A percentile compares a stretch with the other conserved stretches of the same genome.
These are phyloP conservation scores for Cajanus cajan DNA, from an alignment of 306 rosid genomes.

Conservation along the genomic window DNA sequence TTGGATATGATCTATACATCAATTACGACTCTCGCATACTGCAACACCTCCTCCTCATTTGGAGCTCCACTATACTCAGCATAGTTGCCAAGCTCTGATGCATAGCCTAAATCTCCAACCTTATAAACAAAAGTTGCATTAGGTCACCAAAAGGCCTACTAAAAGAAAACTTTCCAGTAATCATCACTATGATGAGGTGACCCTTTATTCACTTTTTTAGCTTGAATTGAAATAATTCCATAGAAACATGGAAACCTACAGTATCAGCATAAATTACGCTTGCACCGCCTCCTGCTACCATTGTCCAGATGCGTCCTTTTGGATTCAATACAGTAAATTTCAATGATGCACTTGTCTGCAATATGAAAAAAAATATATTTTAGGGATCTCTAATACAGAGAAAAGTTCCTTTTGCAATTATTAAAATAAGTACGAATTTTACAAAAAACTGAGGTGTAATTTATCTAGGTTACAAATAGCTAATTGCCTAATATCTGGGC, in stretches of 20 bases:
- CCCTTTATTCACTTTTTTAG: constrained; percentile 20
- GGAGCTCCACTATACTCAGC: constrained; percentile 98
- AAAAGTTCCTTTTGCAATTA: background rate
- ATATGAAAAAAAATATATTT: background rate
- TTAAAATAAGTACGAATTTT: background rate
- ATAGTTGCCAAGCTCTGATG: constrained; percentile 93
- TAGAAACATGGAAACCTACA: constrained; percentile 42
- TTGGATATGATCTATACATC: constrained; percentile 53
- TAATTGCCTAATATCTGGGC: background rate
- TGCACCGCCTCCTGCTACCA: constrained; percentile 97
- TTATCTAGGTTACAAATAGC: background rate
- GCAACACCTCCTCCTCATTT: constrained; percentile 91
- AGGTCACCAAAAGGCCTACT: background rate
- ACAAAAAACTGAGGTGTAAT: background rate
- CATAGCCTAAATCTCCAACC: constrained; percentile 95
- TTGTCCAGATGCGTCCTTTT: constrained; percentile 91
- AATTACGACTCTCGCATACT: constrained; percentile 81
- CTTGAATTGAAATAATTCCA: constrained; percentile 7
- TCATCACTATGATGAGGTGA: background rate
- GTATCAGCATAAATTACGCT: constrained; percentile 89
- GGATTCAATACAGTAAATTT: constrained; percentile 84
- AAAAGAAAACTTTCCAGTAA: constrained; percentile 3
- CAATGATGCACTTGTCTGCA: constrained; percentile 85
- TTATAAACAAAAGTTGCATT: constrained; percentile 24
- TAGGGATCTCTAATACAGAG: background rate